These are phyloP conservation scores for Zygoascus meyerae DNA, from an alignment of 1,139 yeast genomes.

Conservation along the genomic window DNA sequence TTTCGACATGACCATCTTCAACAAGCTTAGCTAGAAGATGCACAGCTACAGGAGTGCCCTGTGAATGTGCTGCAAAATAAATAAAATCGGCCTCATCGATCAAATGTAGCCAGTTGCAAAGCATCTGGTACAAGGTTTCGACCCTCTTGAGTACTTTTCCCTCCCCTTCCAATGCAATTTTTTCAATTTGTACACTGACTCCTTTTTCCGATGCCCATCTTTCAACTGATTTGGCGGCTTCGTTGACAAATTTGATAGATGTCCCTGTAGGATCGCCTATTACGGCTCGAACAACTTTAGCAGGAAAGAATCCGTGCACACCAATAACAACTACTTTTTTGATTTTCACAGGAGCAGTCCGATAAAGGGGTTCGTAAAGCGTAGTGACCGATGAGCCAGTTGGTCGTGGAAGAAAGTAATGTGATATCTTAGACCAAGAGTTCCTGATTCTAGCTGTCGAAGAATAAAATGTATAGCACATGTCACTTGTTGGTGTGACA, in stretches of 20 bases:
- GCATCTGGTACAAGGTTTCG: constrained; percentile 65
- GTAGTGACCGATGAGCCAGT: constrained; percentile 12
- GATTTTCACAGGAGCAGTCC: constrained; percentile 23
- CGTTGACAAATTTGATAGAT: constrained; percentile 76
- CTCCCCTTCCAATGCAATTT: constrained; percentile 88
- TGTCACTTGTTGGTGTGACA: constrained; percentile 29
- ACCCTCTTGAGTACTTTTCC: constrained; percentile 86
- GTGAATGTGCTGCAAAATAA: constrained; percentile 89
- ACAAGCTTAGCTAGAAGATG: constrained; percentile 68
- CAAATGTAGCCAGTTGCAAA: constrained; percentile 65
- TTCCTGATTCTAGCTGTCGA: constrained; percentile 20
- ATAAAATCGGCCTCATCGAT: constrained; percentile 75
- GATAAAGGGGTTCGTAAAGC: constrained; percentile 19
- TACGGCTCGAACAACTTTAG: constrained; percentile 72
- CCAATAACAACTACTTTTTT: constrained; percentile 71
- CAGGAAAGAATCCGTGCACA: constrained; percentile 93
- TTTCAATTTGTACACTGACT: constrained; percentile 61
- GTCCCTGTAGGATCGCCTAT: constrained; percentile 95
- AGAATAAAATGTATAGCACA: constrained; percentile 25
- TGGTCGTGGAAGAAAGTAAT: constrained; percentile 20
- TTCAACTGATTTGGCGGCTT: constrained; percentile 72
- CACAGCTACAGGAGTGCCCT: constrained; percentile 89
- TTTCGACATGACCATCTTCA: constrained; percentile 57
- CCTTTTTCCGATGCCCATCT: constrained; percentile 64
- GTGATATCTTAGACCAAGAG: constrained; percentile 22